Evolutionary conservation across 2,329 filamentous ascomycete species (phyloP), one percentile per base, ranked within the genome.

Genomic region (Chalara sp.): DNA sequence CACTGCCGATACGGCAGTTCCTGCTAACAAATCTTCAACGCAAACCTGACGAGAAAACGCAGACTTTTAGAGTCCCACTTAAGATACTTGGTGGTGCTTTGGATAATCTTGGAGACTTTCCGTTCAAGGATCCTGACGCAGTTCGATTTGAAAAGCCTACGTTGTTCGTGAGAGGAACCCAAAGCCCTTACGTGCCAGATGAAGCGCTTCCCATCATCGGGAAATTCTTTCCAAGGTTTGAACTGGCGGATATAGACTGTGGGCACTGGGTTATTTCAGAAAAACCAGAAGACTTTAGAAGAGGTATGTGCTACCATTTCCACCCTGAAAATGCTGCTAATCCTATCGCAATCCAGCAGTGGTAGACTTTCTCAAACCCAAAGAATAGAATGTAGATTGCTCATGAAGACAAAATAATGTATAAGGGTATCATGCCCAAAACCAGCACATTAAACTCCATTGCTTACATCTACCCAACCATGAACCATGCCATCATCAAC

Each of bases 251-350:
- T 68, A 72, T 95, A 32, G 84, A 93, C 37, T 79, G 84, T 6
- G 89, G 89, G 0, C 89, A 95, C 67, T 95, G 89, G 89, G 73
- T 95, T 5, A 90, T 92, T 55, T 89, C 87, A n/a, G 89, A 95
- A 72, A 84, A 89, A 60, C 89, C 89, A 0, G 82, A 89, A 63
- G 83, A 76, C 7, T 95, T 95, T 58, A 80, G 84, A 63, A 72
- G 79, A 75, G 84, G 87, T 89, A 65, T 66, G 78, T 65, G 28
- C 32, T 10, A 29, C 31, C 32, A n/a, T 41, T 21, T 28, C 44
- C 21, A 28, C 4, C 7, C 2, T 8, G 7, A 7, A 11, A 30
- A 35, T 40, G 31, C 44, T 44, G 47, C 54, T 60, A 35, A 57
- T 46, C 39, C 42, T n/a, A 43, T 42, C 7, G 41, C 10, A 21